phyloP scores from a whole-genome alignment of 192 early-diverging fungal genomes.

The Phycomyces blakesleeanus region DNA sequence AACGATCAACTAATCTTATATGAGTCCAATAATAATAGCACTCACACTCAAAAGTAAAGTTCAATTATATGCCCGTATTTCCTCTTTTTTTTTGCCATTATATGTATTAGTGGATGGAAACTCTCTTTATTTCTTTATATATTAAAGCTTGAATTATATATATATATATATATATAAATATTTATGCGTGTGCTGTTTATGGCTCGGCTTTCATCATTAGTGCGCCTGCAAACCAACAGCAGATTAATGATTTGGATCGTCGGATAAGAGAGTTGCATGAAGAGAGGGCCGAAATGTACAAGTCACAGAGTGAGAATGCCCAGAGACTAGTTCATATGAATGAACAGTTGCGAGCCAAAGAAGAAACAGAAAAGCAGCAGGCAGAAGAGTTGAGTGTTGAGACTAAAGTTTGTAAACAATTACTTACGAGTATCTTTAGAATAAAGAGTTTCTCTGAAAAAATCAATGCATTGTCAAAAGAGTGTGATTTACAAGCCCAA shows the following conservation, averaged over 20 bases:
- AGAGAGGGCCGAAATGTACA: slow-evolving; percentile 86
- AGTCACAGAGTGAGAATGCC: slow-evolving; percentile 87
- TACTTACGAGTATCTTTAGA: slow-evolving; percentile 18
- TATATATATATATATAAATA: too few species aligned
- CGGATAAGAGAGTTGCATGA: slow-evolving; percentile 75
- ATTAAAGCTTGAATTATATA: too few species aligned
- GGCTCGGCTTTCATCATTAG: slow-evolving; percentile 17
- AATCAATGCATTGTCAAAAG: slow-evolving; percentile 22
- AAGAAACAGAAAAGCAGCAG: slow-evolving; percentile 52
- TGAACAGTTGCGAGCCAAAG: slow-evolving; percentile 63
- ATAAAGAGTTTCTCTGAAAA: slow-evolving; percentile 34
- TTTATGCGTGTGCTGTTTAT: too few species aligned
- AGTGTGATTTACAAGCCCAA: slow-evolving; percentile 38
- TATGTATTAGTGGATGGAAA: too few species aligned
- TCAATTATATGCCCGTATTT: too few species aligned
- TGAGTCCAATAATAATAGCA: background rate
- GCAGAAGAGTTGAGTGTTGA: slow-evolving; percentile 60
- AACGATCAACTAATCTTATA: background rate
- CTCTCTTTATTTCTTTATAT: too few species aligned
- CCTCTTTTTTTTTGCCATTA: too few species aligned
- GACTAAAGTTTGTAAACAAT: background rate
- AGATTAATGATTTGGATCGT: slow-evolving; percentile 68
- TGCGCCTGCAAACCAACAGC: slow-evolving; percentile 56
- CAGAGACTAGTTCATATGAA: slow-evolving; percentile 83
- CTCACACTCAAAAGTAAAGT: too few species aligned